Conservation (phyloP, 768 basidiomycete genomes). For the Floccularia luteovirens region DNA sequence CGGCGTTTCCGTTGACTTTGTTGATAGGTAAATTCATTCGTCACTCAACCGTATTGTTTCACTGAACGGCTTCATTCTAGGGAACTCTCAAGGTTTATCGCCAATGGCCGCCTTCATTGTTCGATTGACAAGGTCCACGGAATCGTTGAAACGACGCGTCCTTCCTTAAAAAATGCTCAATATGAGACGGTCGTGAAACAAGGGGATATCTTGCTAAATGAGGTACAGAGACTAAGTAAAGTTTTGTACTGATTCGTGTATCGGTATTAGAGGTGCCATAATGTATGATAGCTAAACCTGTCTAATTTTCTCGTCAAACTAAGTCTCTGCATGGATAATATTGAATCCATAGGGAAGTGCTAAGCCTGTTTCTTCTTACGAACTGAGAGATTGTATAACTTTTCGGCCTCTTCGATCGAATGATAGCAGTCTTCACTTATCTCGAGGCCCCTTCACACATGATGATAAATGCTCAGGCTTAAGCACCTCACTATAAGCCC, state of each 20-base stretch:
- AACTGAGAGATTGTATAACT: too few relatives aligned
- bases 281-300: too few relatives aligned
- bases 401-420: too few relatives aligned
- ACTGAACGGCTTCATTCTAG: slow-evolving; percentile 24
- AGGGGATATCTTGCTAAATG: slow-evolving; percentile 83
- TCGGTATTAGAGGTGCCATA: too few relatives aligned
- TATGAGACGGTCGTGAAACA: slow-evolving; percentile 92
- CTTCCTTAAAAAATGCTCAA: slow-evolving; percentile 63
- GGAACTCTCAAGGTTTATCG: slow-evolving; percentile 90
- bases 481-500: too few relatives aligned
- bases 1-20: slow-evolving; percentile 81
- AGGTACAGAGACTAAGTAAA: slow-evolving; percentile 84
- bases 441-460: too few relatives aligned
- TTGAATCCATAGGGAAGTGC: too few relatives aligned
- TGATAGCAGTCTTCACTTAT: too few relatives aligned
- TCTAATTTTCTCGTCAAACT: too few relatives aligned
- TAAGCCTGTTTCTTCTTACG: too few relatives aligned
- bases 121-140: slow-evolving; percentile 95
- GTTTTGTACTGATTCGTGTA: slow-evolving; percentile 59
- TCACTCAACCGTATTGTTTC: not conserved
- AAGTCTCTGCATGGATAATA: too few relatives aligned
- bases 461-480: too few relatives aligned
- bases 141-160: slow-evolving; percentile 85
- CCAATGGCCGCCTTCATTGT: slow-evolving; percentile 75
- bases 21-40: slow-evolving; percentile 53